Percentiles rank a stretch among this genome's conserved stretches.
Conservation (phyloP, 345 rosid genomes). For the Hibiscus syriacus region DNA sequence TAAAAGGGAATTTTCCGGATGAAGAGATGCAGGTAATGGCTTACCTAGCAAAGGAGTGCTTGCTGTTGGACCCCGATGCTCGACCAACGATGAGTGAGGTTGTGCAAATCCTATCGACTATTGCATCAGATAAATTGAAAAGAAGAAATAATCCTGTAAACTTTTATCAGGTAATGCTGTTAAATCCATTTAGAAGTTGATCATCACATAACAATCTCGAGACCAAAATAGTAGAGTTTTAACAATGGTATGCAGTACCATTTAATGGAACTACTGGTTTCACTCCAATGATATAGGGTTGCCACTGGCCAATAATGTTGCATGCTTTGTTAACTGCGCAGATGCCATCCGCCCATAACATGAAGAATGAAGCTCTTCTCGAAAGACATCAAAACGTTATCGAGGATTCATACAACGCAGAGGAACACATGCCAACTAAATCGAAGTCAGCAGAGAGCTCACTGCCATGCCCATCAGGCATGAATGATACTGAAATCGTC, state of each 20-base stretch:
- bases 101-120: conserved; percentile 90
- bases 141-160: conserved; percentile 58
- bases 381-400: conserved; percentile 17
- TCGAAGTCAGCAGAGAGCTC: conserved; percentile 17
- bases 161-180: conserved; percentile 49
- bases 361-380: conserved; percentile 20
- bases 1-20: conserved; percentile 59
- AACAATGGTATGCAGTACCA: too few species aligned
- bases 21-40: conserved; percentile 96
- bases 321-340: conserved; percentile 10
- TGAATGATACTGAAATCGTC: conserved; percentile 1
- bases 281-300: too few species aligned
- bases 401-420: conserved; percentile 22
- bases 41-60: conserved; percentile 88
- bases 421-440: conserved; percentile 15
- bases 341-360: conserved; percentile 28
- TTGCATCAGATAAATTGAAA: conserved; percentile 61
- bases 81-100: conserved; percentile 96
- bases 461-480: conserved; percentile 14
- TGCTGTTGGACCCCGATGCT: conserved; percentile 80
- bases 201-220: not conserved
- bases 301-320: not conserved
- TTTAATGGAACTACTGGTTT: not conserved
- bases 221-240: too few species aligned
- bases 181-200: not conserved